Percentiles rank a stretch among this genome's conserved stretches.
These are phyloP conservation scores for Gynochthodes officinalis DNA, from an alignment of 257 asterid genomes.

Conservation along the genomic window DNA sequence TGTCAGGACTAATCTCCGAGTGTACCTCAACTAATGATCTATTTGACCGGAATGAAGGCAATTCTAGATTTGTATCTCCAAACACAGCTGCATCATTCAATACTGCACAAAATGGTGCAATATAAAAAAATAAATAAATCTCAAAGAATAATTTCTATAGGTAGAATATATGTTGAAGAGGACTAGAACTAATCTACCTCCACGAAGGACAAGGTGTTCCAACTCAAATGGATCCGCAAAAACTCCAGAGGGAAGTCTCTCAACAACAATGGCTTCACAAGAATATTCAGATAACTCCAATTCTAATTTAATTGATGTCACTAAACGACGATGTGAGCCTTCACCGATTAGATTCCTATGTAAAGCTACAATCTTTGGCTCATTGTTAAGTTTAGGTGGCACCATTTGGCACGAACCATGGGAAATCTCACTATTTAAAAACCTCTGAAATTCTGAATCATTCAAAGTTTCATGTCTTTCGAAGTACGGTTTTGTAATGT, in stretches of 20 bases:
- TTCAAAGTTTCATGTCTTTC: conserved; percentile 35
- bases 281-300: conserved; percentile 30
- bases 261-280: conserved; percentile 54
- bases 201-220: conserved; percentile 73
- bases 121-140: not conserved
- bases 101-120: conserved; percentile 38
- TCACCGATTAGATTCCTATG: conserved; percentile 56
- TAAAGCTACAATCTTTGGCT: conserved; percentile 30
- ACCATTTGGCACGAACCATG: conserved; percentile 32
- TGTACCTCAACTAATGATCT: conserved; percentile 76
- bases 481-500: conserved; percentile 48
- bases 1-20: conserved; percentile 33
- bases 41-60: conserved; percentile 77
- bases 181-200: conserved; percentile 38
- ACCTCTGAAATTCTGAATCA: conserved; percentile 44
- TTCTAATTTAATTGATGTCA: conserved; percentile 46
- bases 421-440: conserved; percentile 36
- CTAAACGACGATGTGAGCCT: conserved; percentile 82
- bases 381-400: conserved; percentile 24
- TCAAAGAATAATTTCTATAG: not conserved
- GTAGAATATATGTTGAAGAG: not conserved
- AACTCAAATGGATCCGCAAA: conserved; percentile 95
- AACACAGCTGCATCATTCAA: conserved; percentile 62
- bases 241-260: conserved; percentile 76
- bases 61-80: conserved; percentile 88